Percentiles rank a stretch among this genome's conserved stretches.
Evolutionary conservation across 306 rosid genomes (phyloP).

Genomic region (Pachyrhizus erosus): DNA sequence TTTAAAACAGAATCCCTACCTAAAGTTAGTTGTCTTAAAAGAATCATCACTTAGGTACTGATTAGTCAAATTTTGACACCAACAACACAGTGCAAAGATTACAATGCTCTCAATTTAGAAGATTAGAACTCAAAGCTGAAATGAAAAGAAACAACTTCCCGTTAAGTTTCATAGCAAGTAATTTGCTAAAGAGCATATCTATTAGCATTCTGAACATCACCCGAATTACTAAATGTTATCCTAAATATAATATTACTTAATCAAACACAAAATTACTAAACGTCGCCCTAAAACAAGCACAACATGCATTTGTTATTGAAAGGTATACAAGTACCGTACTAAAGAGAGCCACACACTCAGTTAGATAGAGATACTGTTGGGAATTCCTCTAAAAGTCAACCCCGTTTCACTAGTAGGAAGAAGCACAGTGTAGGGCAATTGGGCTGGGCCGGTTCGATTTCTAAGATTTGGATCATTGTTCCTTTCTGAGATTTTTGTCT

Average conservation of each 20-base stretch:
- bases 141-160: too few relatives aligned
- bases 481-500: constrained; percentile 28
- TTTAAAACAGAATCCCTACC: too few relatives aligned
- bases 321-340: not conserved
- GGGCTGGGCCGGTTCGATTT: constrained; percentile 64
- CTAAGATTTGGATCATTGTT: constrained; percentile 48
- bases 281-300: not conserved
- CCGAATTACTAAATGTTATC: too few relatives aligned
- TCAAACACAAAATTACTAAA: not conserved
- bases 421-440: constrained; percentile 69
- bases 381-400: constrained; percentile 70
- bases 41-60: too few relatives aligned
- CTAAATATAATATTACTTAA: too few relatives aligned
- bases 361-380: constrained; percentile 70
- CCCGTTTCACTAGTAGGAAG: constrained; percentile 63
- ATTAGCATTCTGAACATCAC: too few relatives aligned
- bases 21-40: too few relatives aligned
- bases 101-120: not conserved
- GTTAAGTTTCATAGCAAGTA: too few relatives aligned
- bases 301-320: not conserved
- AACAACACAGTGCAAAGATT: too few relatives aligned
- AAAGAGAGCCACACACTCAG: not conserved
- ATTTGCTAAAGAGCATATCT: too few relatives aligned
- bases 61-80: too few relatives aligned
- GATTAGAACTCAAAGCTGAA: too few relatives aligned